phyloP scores from a whole-genome alignment of 208 protist species.

The Trypanosoma cruzi region DNA sequence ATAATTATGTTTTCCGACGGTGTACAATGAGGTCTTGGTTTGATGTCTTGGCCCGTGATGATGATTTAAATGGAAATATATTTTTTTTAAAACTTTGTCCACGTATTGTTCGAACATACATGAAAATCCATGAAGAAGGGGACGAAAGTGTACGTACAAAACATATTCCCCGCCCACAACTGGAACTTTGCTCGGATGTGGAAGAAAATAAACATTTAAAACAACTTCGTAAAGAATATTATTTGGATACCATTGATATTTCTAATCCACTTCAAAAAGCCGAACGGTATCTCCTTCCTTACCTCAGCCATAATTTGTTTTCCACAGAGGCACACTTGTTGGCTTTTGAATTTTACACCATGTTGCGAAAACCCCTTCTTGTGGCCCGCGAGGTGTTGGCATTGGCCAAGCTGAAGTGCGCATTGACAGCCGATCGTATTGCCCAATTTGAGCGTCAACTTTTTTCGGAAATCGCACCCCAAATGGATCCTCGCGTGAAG shows the following conservation, averaged over 20 bases:
- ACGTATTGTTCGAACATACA: constrained; percentile 74
- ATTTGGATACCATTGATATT: constrained; percentile 64
- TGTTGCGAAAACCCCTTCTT: constrained; percentile 53
- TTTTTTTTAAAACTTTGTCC: constrained; percentile 81
- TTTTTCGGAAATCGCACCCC: constrained; percentile 15
- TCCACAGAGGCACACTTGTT: constrained; percentile 60
- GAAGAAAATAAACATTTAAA: constrained; percentile 72
- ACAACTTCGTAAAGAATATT: constrained; percentile 62
- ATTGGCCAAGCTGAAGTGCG: constrained; percentile 45
- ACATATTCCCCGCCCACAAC: constrained; percentile 67
- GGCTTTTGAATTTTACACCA: constrained; percentile 73
- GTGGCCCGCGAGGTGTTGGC: constrained; percentile 56
- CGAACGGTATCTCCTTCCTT: constrained; percentile 61
- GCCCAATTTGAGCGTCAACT: constrained; percentile 47
- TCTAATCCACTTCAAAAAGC: constrained; percentile 78
- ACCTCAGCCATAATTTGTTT: constrained; percentile 50
- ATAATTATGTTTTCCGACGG: constrained; percentile 96
- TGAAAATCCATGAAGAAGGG: constrained; percentile 71
- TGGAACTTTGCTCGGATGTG: constrained; percentile 32
- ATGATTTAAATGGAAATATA: constrained; percentile 73
- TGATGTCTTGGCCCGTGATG: constrained; percentile 82
- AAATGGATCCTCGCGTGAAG: constrained; percentile 53
- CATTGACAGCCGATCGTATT: constrained; percentile 33
- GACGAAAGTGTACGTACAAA: constrained; percentile 67
- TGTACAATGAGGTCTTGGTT: constrained; percentile 96